A percentile compares a stretch with the other conserved stretches of the same genome.
These are phyloP conservation scores for Fraxinus nigra DNA, from an alignment of 305 asterid genomes.

Conservation along the genomic window DNA sequence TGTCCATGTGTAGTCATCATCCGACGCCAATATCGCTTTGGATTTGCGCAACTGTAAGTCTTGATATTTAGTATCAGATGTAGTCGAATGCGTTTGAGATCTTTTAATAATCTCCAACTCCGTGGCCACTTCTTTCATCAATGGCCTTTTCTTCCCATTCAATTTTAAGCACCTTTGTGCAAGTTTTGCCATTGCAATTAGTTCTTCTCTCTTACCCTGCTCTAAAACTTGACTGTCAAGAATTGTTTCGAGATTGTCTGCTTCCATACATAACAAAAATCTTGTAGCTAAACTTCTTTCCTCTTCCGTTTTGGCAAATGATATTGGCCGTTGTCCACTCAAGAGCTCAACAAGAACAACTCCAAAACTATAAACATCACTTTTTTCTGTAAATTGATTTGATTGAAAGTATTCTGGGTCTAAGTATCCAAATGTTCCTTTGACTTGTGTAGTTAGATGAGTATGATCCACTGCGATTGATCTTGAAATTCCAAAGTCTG, in stretches of 20 bases:
- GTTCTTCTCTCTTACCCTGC: background rate
- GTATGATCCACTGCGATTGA: background rate
- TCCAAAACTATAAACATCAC: background rate
- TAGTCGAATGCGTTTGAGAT: background rate
- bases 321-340: background rate
- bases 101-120: background rate
- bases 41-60: background rate
- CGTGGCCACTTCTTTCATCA: background rate
- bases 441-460: background rate
- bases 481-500: background rate
- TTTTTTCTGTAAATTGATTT: background rate
- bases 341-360: background rate
- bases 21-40: background rate
- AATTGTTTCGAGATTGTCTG: background rate
- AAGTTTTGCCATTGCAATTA: background rate
- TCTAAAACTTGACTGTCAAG: background rate
- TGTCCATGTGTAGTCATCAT: background rate
- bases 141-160: background rate
- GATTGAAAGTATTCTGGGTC: background rate
- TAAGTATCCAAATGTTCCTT: background rate
- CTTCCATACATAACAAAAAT: background rate
- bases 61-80: background rate
- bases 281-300: background rate
- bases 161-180: background rate
- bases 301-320: background rate